phyloP scores from a whole-genome alignment of 176 grass and related monocot genomes.

The Juncus inflexus region DNA sequence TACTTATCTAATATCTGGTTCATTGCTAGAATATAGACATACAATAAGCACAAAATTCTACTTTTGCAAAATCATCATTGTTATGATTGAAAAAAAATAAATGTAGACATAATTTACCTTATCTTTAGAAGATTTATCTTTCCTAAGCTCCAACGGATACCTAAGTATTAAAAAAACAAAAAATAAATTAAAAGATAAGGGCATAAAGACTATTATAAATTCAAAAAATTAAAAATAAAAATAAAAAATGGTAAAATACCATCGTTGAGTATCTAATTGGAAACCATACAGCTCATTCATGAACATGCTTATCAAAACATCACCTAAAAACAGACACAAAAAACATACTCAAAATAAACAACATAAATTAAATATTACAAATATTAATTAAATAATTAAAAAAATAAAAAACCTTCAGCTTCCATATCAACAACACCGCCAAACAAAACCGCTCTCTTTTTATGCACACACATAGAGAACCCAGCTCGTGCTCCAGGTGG shows the following conservation, averaged over 20 bases:
- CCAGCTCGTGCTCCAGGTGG: slow-evolving; percentile 90
- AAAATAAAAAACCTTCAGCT: slow-evolving; percentile 63
- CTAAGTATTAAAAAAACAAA: slow-evolving; percentile 46
- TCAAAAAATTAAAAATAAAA: background rate
- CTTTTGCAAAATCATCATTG: too few species aligned
- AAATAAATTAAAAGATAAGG: slow-evolving; percentile 26
- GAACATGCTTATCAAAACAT: slow-evolving; percentile 88
- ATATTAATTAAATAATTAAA: slow-evolving; percentile 23
- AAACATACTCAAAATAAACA: slow-evolving; percentile 13
- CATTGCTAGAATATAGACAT: too few species aligned
- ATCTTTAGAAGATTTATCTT: slow-evolving; percentile 86
- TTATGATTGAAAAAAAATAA: too few species aligned
- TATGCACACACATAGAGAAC: slow-evolving; percentile 95
- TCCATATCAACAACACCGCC: slow-evolving; percentile 97
- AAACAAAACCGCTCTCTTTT: slow-evolving; percentile 90
- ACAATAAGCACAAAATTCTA: too few species aligned
- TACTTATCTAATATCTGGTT: too few species aligned
- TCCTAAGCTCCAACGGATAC: slow-evolving; percentile 94
- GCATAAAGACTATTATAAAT: background rate
- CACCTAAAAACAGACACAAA: slow-evolving; percentile 53
- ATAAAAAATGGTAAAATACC: slow-evolving; percentile 42
- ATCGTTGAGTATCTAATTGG: slow-evolving; percentile 79
- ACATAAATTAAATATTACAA: background rate
- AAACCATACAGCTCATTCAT: slow-evolving; percentile 98
- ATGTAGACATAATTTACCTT: slow-evolving; percentile 42